Evolutionary conservation across 805 yeast species (phyloP).

Genomic region (Cyberlindnera mississippiensis): DNA sequence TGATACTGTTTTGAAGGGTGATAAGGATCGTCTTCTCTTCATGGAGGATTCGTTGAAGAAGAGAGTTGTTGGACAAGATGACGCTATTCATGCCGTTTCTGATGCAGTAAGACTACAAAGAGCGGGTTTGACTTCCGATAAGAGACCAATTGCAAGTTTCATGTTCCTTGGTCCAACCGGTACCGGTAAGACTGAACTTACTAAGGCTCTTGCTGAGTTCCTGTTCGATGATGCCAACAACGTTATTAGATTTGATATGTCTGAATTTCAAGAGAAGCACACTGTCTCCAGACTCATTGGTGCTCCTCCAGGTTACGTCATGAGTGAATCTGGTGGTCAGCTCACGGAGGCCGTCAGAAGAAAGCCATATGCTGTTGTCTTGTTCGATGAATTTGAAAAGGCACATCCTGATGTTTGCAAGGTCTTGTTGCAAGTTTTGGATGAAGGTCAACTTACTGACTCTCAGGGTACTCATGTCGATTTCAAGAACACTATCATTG

Average conservation of each 20-base stretch:
- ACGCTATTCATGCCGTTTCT: conserved; percentile 83
- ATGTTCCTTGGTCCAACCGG: conserved; percentile 98
- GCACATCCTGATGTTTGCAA: conserved; percentile 97
- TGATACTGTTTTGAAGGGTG: conserved; percentile 87
- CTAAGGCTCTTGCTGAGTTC: conserved; percentile 89
- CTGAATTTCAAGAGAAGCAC: conserved; percentile 95
- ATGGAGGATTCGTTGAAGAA: conserved; percentile 79
- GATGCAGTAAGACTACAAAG: conserved; percentile 95
- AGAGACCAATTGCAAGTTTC: conserved; percentile 93
- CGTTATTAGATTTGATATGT: conserved; percentile 93
- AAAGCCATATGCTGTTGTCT: conserved; percentile 88
- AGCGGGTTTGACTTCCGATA: conserved; percentile 93
- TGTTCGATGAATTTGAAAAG: conserved; percentile 95
- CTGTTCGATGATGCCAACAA: conserved; percentile 85
- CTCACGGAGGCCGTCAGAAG: conserved; percentile 94
- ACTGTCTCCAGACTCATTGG: conserved; percentile 89
- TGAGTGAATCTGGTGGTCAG: conserved; percentile 92
- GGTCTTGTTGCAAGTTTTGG: conserved; percentile 83
- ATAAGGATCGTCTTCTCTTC: conserved; percentile 80
- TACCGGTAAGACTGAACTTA: conserved; percentile 95
- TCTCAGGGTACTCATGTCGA: conserved; percentile 93
- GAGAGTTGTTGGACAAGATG: conserved; percentile 93
- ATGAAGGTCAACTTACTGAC: conserved; percentile 93
- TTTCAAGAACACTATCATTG: conserved; percentile 90
- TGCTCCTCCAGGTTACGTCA: conserved; percentile 97